Evolutionary conservation across 179 eudicot genomes (phyloP), one percentile per base, ranked within the genome.

Genomic region (Vitellaria paradoxa): DNA sequence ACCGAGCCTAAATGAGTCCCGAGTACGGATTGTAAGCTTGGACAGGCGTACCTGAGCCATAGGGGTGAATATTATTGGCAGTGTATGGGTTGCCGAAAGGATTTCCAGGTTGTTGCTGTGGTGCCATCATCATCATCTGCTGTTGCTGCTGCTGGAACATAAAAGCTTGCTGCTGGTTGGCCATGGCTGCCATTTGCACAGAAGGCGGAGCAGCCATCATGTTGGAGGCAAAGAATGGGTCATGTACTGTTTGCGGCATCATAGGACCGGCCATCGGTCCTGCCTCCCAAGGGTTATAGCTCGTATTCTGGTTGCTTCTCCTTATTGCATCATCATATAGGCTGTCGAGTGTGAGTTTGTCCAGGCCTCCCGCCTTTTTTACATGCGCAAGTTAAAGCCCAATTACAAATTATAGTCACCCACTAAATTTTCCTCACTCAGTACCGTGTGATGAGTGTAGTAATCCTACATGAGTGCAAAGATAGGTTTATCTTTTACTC

Each of bases 201-300:
- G 88, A 66, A 66, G 75, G 82, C 12, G 88, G 92, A 63, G 96
- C 85, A 10, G 84, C 93, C 68, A 91, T 71, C 0, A 72, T 68
- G 47, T 86, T 89, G 68, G 97, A 90, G 72, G 88, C 93, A 21
- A 76, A 91, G 83, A 89, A 96, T 12, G 98, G 98, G 82, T 91
- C 92, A 11, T 85, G 91, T 74, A 81, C 75, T 0, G 73, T 81
- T 76, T 77, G 92, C 45, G 83, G 86, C 97, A 89, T 90, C 87
- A 84, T 84, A 61, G 91, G 80, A 49, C 80, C 80, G 56, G 84
- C 60, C 84, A 82, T 70, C 11, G 85, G 89, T 64, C 84, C 82
- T 56, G 89, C 83, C 74, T 92, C 93, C 99, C 99, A 96, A 11
- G 97, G 99, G 76, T 93, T 93, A 82, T 93, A 93, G 82, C 93